Percentiles rank a stretch among this genome's conserved stretches.
Conservation (phyloP, 169 alveolate genomes). For the Plasmodium ovale region DNA sequence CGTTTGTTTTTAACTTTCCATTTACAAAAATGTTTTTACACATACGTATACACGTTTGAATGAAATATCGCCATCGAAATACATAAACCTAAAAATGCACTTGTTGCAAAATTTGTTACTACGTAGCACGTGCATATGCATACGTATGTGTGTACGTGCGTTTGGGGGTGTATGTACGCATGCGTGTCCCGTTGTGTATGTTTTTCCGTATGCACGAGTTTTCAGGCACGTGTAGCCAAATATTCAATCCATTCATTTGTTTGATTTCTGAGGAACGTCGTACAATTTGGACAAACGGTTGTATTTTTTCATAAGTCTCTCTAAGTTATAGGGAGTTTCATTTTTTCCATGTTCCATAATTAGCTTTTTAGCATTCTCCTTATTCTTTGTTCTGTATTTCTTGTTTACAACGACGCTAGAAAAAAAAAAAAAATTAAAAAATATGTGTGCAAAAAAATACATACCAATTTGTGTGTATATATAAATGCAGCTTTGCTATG, state of each 20-base stretch:
- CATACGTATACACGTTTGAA: too few relatives aligned
- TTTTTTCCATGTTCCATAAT: constrained; percentile 10
- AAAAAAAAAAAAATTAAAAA: neutral
- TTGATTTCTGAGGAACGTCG: neutral
- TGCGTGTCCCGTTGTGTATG: too few relatives aligned
- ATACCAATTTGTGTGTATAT: neutral
- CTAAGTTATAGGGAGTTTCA: neutral
- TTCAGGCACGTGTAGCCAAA: too few relatives aligned
- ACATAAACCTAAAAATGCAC: too few relatives aligned
- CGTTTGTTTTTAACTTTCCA: too few relatives aligned
- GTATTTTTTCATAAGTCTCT: constrained; percentile 27
- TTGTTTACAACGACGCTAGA: constrained; percentile 12
- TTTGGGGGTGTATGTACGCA: too few relatives aligned
- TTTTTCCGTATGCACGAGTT: too few relatives aligned
- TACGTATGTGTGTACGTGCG: neutral
- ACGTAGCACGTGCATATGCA: neutral
- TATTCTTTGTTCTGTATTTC: constrained; percentile 19
- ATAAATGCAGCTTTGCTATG: neutral
- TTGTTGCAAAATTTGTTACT: too few relatives aligned
- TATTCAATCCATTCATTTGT: too few relatives aligned
- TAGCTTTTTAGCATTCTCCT: constrained; percentile 12
- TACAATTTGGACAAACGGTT: constrained; percentile 57
- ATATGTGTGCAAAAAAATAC: neutral
- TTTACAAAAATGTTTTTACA: too few relatives aligned
- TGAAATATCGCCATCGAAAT: too few relatives aligned